Evolutionary conservation across 352 stramenopile genomes (phyloP), one percentile per base, ranked within the genome.

Genomic region (Poterioochromonas sp.): DNA sequence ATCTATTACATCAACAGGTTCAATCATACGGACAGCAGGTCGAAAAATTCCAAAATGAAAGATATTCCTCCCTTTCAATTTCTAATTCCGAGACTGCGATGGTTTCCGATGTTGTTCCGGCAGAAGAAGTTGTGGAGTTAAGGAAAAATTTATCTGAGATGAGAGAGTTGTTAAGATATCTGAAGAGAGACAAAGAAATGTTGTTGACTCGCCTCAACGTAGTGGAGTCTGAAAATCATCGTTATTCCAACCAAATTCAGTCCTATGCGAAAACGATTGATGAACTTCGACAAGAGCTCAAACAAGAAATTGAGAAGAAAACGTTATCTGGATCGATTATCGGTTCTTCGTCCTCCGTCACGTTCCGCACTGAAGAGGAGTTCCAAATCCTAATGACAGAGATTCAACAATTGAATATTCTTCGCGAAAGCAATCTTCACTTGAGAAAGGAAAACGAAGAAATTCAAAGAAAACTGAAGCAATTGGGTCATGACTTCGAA

Each of bases 361-460:
- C 15, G 15, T 26, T 47, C 12, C 51, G 73, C 32, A 65, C 69
- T 0, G 74, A 80, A 20, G 76, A 47, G 0, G 79, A 82, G 49
- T 79, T 79, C 41, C 34, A 71, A 22, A 41, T 39, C 1, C 41
- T 82, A 0, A 51, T 80, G 68, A 34, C 20, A 11, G 62, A 58
- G 29, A 39, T 78, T 34, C 1, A 44, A 39, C 70, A 82, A 2
- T 76, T 65, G 1, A 79, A 51, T 35, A 34, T 82, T n/a, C 32
- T 82, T 22, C 79, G 79, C 2, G 78, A 81, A 29, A 64, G 70
- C 12, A 82, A 82, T 60, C 41, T 32, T 22, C 76, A 81, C 18
- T 26, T 82, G 0, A n/a, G 65, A 37, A 29, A 47, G 32, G 79
- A 82, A 54, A 43, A 60, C 49, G 34, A 81, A 40, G 47, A 60